These are phyloP conservation scores for Silene noctiflora DNA, from an alignment of 179 eudicot genomes.

Conservation along the genomic window DNA sequence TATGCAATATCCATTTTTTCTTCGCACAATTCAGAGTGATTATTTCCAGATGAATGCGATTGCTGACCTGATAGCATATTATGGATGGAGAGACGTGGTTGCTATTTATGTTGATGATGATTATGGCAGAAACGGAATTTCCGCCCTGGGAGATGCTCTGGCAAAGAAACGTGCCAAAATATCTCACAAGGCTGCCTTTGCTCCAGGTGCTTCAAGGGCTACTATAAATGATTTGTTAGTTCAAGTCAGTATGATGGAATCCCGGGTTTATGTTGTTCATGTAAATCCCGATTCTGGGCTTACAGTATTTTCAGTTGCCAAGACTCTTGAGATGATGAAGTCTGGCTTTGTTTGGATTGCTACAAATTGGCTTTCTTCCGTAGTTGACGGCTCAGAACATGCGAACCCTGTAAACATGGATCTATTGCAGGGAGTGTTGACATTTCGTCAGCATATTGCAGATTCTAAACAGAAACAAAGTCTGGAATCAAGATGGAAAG, in stretches of 20 bases:
- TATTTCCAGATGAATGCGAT: slow-evolving; percentile 48
- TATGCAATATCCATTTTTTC: slow-evolving; percentile 44
- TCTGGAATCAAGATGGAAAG: slow-evolving; percentile 36
- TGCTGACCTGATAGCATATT: slow-evolving; percentile 39
- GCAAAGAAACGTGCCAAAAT: slow-evolving; percentile 41
- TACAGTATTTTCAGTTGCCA: slow-evolving; percentile 37
- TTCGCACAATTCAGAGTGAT: slow-evolving; percentile 44
- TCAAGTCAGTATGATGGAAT: slow-evolving; percentile 40
- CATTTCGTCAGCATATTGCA: slow-evolving; percentile 46
- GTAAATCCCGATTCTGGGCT: slow-evolving; percentile 44
- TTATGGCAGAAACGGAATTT: slow-evolving; percentile 49
- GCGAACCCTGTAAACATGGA: slow-evolving; percentile 20
- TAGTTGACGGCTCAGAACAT: slow-evolving; percentile 32
- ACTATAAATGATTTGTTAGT: slow-evolving; percentile 31
- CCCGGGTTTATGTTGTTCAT: slow-evolving; percentile 51
- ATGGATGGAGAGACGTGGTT: slow-evolving; percentile 49
- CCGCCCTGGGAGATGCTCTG: slow-evolving; percentile 46
- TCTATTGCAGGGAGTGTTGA: slow-evolving; percentile 42
- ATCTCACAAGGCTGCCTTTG: slow-evolving; percentile 42
- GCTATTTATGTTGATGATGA: slow-evolving; percentile 56
- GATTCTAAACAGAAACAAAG: slow-evolving; percentile 30
- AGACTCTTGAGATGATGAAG: slow-evolving; percentile 47
- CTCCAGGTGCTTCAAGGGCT: slow-evolving; percentile 29
- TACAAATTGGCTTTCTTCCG: slow-evolving; percentile 48
- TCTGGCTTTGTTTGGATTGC: slow-evolving; percentile 59